phyloP scores from a whole-genome alignment of 345 rosid species.

The Triadica sebifera region DNA sequence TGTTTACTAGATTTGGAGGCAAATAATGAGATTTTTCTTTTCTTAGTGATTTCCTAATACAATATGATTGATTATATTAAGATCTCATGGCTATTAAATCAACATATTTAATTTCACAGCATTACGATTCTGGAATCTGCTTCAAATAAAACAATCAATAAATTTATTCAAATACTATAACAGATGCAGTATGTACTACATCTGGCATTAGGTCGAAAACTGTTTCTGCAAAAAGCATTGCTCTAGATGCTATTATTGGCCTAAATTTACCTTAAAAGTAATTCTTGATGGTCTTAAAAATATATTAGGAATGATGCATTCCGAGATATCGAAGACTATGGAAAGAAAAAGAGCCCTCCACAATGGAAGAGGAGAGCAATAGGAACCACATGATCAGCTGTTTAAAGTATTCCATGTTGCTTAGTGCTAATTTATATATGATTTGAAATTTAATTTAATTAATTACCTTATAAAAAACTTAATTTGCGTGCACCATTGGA shows the following conservation, averaged over 20 bases:
- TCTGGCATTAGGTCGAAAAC: neutral
- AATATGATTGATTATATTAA: neutral
- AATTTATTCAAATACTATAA: neutral
- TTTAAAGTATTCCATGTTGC: neutral
- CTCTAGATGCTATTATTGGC: no score
- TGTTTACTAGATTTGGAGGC: neutral
- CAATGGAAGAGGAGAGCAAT: neutral
- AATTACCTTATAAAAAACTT: neutral
- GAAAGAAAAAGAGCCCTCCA: neutral
- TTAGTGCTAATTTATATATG: neutral
- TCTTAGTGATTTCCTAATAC: neutral
- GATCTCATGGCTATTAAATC: neutral
- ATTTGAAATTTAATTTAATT: neutral
- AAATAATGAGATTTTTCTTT: neutral
- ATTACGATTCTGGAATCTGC: neutral
- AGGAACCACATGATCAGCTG: neutral
- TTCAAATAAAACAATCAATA: neutral
- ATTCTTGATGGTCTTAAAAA: no score
- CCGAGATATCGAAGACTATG: neutral
- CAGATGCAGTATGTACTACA: no score
- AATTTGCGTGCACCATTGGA: neutral
- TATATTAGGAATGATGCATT: neutral
- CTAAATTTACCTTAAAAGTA: no score
- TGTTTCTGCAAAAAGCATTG: no score
- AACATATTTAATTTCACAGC: neutral